Base-by-base conservation (phyloP, 352 stramenopile species). In the Pythium folliculosum region DNA sequence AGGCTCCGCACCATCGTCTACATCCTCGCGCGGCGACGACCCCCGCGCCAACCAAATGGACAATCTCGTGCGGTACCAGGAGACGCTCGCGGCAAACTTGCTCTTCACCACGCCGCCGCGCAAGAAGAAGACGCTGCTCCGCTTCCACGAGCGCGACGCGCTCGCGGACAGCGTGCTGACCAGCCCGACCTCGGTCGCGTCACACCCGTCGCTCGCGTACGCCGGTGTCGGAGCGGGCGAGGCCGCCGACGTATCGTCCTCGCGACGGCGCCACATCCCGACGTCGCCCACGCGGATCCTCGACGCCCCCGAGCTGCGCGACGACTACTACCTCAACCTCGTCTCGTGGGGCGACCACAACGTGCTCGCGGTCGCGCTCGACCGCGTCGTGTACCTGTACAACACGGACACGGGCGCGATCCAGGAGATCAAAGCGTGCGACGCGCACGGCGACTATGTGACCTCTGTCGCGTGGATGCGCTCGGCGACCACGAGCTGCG, bases 291-390 rank as follows among this genome's bases (percentile, higher is more conserved):
- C 67, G 14, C 81, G 92, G n/a, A 97, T 99, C 66, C 73, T 99
- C 14, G 97, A 99, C 78, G 97, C 96, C 9, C 97, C 97, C 0
- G 94, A 98, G 55, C 75, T 99, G 25, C 83, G 97, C 13, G 95
- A 99, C 76, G 96, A 99, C 72, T 99, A 98, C 79, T 98, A 99
- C 70, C 73, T 99, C 35, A 99, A 99, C 73, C 76, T 99, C 19
- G 78, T 99, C 17, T 95, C 91, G 35, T 99, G 97, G 97, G 90
- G 92, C 56, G 71, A 82, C 52, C 96, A 90, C 70, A 98, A 98
- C 77, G 67, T 98, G 48, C 73, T 99, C 27, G 96, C 97, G 0
- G 94, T 99, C 3, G 97, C 95, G 21, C 80, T 99, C 9, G 80
- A 83, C 30, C 85, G 98, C 57, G 90, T 82, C 32, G 94, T 99